Evolutionary conservation across 306 rosid species (phyloP), one percentile per base, ranked within the genome.

Genomic region (Quillaja saponaria): DNA sequence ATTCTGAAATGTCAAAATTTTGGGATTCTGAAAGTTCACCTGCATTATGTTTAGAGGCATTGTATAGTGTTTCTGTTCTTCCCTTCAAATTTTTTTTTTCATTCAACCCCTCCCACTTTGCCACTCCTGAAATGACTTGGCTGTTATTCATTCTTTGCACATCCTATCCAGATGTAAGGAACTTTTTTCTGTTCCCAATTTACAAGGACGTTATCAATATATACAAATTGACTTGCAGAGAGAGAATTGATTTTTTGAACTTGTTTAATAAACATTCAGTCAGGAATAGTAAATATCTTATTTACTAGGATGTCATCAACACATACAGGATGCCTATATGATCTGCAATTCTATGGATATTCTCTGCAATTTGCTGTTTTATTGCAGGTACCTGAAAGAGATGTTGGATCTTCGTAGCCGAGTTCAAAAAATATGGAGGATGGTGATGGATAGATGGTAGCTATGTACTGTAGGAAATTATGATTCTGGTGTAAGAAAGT

Each of bases 381-480:
- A 37, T 63, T 88, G 78, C 90, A 92, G 98, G 87, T 75, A 82
- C 96, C 76, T 92, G 87, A 91, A 57, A 31, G 56, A 72, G 67
- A 79, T 61, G 62, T 64, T 67, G 76, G 71, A 71, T 74, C 74
- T 64, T 64, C 84, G 51, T 63, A 31, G 73, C 55, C 60, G 73
- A 67, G 40, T 64, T 64, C 75, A 52, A 67, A 71, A 40, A 58
- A 21, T 59, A 42, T 40, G 41, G 52, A 61, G 39, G 75, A 48
- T 62, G 63, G 63, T 76, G 44, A 39, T 39, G 7, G 10, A 39
- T 39, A 39, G 10, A 39, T 25, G 44, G 44, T 2, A 39, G 10
- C 13, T 39, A 8, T 12, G 44, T 8, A 1, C 44, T 8, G 10
- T 39, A 12, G 44, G 44, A 39, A 37, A 39, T 39, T 39, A 39